Conservation (phyloP, 208 protist genomes). For the Trichomonas gallinae region DNA sequence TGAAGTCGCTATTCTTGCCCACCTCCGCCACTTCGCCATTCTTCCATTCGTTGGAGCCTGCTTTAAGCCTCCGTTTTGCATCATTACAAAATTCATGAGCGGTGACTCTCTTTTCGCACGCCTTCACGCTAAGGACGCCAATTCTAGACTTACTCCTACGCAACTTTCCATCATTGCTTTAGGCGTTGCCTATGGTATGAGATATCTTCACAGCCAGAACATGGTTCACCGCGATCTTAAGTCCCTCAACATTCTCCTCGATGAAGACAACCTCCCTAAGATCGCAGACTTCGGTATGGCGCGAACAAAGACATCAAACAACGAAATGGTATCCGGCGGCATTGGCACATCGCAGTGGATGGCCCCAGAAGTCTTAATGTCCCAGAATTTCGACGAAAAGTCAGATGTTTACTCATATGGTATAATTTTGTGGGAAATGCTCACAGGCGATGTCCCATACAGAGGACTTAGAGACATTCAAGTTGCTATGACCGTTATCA, state of each 20-base stretch:
- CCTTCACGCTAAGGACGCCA: neutral
- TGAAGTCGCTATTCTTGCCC: neutral
- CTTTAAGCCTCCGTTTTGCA: neutral
- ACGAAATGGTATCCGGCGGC: neutral
- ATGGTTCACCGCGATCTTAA: constrained; percentile 18
- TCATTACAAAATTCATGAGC: constrained; percentile 15
- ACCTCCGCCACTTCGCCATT: neutral
- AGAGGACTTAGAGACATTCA: constrained; percentile 4
- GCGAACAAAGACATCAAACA: neutral
- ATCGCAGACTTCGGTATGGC: constrained; percentile 11
- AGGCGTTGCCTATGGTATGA: constrained; percentile 8
- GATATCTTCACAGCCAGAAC: neutral
- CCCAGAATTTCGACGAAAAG: neutral
- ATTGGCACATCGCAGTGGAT: constrained; percentile 18
- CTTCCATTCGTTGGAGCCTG: constrained; percentile 3
- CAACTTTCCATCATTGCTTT: constrained; percentile 9
- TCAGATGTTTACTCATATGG: neutral
- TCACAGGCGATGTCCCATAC: constrained; percentile 12
- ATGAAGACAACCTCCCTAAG: constrained; percentile 6
- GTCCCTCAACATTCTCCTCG: neutral
- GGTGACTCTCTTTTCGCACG: neutral
- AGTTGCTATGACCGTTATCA: constrained; percentile 14
- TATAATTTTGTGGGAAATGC: constrained; percentile 10
- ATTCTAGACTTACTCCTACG: neutral
- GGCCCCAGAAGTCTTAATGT: neutral